These are phyloP conservation scores for Cyclospora cayetanensis DNA, from an alignment of 169 alveolate species.

Conservation along the genomic window DNA sequence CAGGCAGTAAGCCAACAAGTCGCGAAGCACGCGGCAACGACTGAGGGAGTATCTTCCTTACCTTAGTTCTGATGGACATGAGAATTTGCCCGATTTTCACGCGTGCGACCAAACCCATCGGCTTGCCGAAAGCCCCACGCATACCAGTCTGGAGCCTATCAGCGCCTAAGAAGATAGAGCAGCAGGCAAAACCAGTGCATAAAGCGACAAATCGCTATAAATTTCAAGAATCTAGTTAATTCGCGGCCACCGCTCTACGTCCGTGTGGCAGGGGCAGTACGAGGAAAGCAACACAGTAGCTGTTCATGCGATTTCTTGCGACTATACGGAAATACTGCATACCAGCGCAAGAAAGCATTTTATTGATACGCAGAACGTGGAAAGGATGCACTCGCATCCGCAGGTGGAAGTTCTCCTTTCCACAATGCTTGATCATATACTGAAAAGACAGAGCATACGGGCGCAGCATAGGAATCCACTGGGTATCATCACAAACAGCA, in stretches of 20 bases:
- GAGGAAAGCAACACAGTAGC: background rate
- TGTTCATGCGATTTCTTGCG: background rate
- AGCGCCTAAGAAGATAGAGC: conserved; percentile 55
- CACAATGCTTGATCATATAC: conserved; percentile 96
- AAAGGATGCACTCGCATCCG: conserved; percentile 99
- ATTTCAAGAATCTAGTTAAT: too few species aligned
- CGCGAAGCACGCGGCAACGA: too few species aligned
- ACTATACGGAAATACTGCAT: background rate
- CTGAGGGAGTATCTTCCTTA: conserved; percentile 48
- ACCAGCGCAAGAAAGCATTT: conserved; percentile 99
- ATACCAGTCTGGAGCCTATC: conserved; percentile 86
- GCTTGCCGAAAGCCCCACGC: conserved; percentile 99
- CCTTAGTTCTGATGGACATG: conserved; percentile 95
- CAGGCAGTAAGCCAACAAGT: too few species aligned
- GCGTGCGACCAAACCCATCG: conserved; percentile 97
- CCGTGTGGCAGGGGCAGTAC: too few species aligned
- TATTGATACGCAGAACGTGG: conserved; percentile 99
- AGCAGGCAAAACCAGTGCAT: background rate
- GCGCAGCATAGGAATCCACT: too few species aligned
- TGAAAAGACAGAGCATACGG: too few species aligned
- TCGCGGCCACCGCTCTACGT: too few species aligned
- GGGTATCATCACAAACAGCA: too few species aligned
- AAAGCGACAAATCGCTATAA: background rate
- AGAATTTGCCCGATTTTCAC: conserved; percentile 97
- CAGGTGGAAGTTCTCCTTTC: conserved; percentile 98